Base-by-base conservation (phyloP, 75 land plant species). In the Gnetum montanum region DNA sequence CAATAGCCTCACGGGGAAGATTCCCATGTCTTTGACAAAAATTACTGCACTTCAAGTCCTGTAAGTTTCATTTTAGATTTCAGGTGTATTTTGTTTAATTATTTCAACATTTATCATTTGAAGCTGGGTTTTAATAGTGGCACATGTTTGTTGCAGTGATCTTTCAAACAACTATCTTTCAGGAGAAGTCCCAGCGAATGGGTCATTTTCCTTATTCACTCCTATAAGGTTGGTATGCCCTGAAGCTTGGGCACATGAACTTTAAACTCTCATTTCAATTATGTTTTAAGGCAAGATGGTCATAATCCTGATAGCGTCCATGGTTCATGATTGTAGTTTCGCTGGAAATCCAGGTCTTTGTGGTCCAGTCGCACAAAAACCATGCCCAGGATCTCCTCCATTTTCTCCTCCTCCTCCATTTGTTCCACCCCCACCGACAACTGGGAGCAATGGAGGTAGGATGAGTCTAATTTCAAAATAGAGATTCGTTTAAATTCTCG, bases 151-250 rank as follows among this genome's bases (percentile, higher is more conserved):
- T 10, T 85, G 65, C 83, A 94, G 98, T 71, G 98, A 94, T 85
- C 74, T 94, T 16, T 94, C 98, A 38, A 80, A 85, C 54, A 94
- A 94, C 50, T 79, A 61, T 24, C 71, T 94, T 26, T 64, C 78
- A 20, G 98, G 98, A 20, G 60, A 47, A 23, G 98, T 94, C 60
- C 98, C 98, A 37, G 80, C 86, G 24, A 85, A 86, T 81, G 98
- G 98, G 6, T 94, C 98, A 4, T 94, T 94, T 58, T 90, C 91
- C 12, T 62, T 85, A 31, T 94, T 94, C 55, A 94, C 98, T 33
- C 98, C 98, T 27, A 94, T 94, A 68, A 94, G 98, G 98, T 89
- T 68, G 37, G 6, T n/a, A n/a, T n/a, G n/a, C n/a, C n/a, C n/a
- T n/a, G n/a, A n/a, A n/a, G n/a, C 18, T 60, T 50, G 19, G 18